These are phyloP conservation scores for Ceratocystis cubensis DNA, from an alignment of 2,329 filamentous ascomycete genomes.

Conservation along the genomic window DNA sequence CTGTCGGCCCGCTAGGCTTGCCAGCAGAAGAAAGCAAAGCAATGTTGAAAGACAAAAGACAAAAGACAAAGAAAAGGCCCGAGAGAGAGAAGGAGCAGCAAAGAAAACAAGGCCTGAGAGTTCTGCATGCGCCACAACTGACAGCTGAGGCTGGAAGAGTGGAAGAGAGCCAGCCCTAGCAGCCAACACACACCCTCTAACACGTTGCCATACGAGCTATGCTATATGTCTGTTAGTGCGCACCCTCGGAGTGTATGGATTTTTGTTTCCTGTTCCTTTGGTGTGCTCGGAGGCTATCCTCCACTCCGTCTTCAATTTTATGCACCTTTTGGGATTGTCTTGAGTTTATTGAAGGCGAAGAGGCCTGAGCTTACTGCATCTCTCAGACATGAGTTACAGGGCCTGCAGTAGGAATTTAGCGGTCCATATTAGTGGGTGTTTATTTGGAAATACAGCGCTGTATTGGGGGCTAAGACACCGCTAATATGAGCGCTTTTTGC, in stretches of 20 bases:
- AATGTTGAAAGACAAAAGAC: neutral
- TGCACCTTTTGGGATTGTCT: neutral
- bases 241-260: neutral
- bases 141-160: constrained; percentile 2
- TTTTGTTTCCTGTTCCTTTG: neutral
- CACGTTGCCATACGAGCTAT: neutral
- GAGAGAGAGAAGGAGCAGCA: neutral
- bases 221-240: neutral
- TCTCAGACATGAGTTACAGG: no score
- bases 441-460: neutral
- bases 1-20: neutral
- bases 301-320: neutral
- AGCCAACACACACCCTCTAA: neutral
- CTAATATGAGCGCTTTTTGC: neutral
- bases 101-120: neutral
- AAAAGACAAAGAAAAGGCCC: constrained; percentile 1
- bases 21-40: neutral
- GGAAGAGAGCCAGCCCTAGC: neutral
- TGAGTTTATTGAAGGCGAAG: neutral
- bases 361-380: no score
- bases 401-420: no score
- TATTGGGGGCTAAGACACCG: neutral
- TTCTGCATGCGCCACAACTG: constrained; percentile 9
- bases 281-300: neutral
- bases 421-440: no score